phyloP scores from a whole-genome alignment of 2,329 filamentous ascomycete genomes.

The Xylaria sp. region DNA sequence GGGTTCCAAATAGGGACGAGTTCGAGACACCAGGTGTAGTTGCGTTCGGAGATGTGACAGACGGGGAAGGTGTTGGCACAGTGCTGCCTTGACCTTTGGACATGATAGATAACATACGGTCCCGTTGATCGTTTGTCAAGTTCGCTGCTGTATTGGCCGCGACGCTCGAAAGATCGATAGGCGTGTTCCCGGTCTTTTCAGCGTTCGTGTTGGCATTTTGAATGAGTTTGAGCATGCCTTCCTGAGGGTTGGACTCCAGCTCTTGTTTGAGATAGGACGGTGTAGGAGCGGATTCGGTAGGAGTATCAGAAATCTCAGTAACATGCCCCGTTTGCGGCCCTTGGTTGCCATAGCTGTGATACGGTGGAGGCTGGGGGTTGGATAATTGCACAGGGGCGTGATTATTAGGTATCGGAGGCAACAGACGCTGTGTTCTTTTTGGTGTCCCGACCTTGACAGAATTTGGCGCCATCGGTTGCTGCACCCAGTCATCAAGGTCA shows the following conservation, averaged over 20 bases:
- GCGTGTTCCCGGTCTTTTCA: conserved; percentile 45
- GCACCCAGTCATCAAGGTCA: conserved; percentile 64
- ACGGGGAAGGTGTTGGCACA: conserved; percentile 36
- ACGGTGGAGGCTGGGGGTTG: conserved; percentile 40
- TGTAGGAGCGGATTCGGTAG: conserved; percentile 51
- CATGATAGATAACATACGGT: conserved; percentile 65
- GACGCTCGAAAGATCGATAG: conserved; percentile 60
- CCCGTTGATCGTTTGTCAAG: conserved; percentile 62
- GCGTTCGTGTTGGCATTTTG: conserved; percentile 65
- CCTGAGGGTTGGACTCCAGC: conserved; percentile 62
- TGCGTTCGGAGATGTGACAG: conserved; percentile 31
- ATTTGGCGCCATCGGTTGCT: conserved; percentile 49
- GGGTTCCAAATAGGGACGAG: conserved; percentile 28
- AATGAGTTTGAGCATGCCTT: conserved; percentile 70
- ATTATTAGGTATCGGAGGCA: conserved; percentile 58
- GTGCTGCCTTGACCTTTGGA: conserved; percentile 44
- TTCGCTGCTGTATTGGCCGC: conserved; percentile 62
- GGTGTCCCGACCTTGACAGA: conserved; percentile 48
- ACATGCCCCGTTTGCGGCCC: conserved; percentile 60
- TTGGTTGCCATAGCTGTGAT: conserved; percentile 35
- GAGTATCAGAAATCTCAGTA: conserved; percentile 64
- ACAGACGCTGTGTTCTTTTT: conserved; percentile 59
- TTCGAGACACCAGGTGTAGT: conserved; percentile 32
- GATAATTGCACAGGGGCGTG: conserved; percentile 40
- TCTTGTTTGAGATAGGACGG: conserved; percentile 61